Percentiles rank a stretch among this genome's conserved stretches.
These are phyloP conservation scores for Rhododendron simsii DNA, from an alignment of 148 eudicot genomes.

Conservation along the genomic window DNA sequence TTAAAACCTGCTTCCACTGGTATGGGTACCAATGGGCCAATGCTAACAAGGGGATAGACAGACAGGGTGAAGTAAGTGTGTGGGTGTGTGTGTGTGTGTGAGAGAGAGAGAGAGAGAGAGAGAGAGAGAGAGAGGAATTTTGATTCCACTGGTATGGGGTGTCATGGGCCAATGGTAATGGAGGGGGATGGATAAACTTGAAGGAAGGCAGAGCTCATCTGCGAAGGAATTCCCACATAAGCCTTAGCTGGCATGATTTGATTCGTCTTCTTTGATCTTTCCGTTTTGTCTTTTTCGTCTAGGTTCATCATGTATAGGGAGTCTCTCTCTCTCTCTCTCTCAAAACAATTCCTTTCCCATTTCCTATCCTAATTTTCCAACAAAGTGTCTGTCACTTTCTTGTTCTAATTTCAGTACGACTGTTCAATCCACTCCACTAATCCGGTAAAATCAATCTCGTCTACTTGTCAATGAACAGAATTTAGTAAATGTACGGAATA, in stretches of 20 bases:
- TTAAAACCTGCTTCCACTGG: background rate
- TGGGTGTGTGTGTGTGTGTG: too few relatives aligned
- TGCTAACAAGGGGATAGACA: background rate
- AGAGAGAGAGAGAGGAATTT: background rate
- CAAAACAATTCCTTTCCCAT: background rate
- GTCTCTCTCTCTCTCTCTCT: background rate
- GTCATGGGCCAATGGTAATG: constrained; percentile 19
- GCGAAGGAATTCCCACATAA: constrained; percentile 2
- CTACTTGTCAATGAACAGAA: background rate
- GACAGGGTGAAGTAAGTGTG: background rate
- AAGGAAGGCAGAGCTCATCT: background rate
- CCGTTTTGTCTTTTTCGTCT: constrained; percentile 11
- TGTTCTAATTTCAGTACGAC: background rate
- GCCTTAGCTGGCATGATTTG: constrained; percentile 15
- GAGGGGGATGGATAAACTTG: constrained; percentile 27
- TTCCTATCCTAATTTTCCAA: constrained; percentile 12
- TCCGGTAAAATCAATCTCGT: background rate
- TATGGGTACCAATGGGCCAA: background rate
- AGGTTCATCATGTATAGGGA: constrained; percentile 10
- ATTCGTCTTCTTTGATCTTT: constrained; percentile 12
- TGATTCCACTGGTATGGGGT: constrained; percentile 20
- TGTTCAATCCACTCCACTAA: background rate
- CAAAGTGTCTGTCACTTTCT: constrained; percentile 12
- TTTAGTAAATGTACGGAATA: background rate
- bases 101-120: background rate